Evolutionary conservation across 108 stramenopile species (phyloP).

Genomic region (Bacterosira constricta): DNA sequence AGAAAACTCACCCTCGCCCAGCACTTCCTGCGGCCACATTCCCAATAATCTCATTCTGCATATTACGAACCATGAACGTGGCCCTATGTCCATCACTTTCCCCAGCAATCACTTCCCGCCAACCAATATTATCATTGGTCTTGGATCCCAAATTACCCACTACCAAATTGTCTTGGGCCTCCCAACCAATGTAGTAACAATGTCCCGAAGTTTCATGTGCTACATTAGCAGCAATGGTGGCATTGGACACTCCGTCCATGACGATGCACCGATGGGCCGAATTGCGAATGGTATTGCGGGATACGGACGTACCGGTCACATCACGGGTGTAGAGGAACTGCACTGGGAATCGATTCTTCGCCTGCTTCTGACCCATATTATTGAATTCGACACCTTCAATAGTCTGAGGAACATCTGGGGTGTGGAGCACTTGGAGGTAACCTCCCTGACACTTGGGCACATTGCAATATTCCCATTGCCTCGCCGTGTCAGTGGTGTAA

Average conservation of each 20-base stretch:
- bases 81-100: constrained; percentile 28
- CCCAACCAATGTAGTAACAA: constrained; percentile 38
- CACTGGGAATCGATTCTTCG: constrained; percentile 57
- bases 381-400: constrained; percentile 64
- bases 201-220: constrained; percentile 54
- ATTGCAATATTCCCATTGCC: constrained; percentile 16
- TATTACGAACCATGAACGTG: constrained; percentile 27
- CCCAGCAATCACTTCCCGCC: constrained; percentile 26
- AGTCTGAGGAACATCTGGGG: constrained; percentile 55
- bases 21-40: constrained; percentile 51
- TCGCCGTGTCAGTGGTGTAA: constrained; percentile 14
- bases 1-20: constrained; percentile 25
- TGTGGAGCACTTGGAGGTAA: constrained; percentile 62
- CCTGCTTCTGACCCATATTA: constrained; percentile 55
- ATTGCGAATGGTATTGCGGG: constrained; percentile 62
- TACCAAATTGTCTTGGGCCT: constrained; percentile 21
- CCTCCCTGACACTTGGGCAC: constrained; percentile 40
- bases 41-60: constrained; percentile 36
- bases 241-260: constrained; percentile 59
- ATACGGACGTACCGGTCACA: constrained; percentile 46
- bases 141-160: constrained; percentile 30
- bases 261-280: constrained; percentile 67
- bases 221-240: constrained; percentile 57
- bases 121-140: constrained; percentile 29
- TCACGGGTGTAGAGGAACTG: constrained; percentile 58